Conservation (phyloP, 257 asterid species). For the Solanum clarkiae region DNA sequence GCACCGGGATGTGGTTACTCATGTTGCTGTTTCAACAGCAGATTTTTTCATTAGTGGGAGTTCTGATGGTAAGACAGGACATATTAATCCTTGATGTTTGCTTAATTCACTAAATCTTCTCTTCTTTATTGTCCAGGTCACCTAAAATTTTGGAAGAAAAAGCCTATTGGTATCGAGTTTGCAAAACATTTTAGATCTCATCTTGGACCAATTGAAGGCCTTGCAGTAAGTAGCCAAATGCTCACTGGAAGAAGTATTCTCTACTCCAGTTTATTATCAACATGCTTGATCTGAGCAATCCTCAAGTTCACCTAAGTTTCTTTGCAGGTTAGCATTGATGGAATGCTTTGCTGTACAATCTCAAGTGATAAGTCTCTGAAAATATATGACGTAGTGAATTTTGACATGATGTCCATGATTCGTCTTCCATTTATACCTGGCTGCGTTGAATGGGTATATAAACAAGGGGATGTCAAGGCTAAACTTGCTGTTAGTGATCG, state of each 20-base stretch:
- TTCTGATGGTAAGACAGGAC: conserved; percentile 54
- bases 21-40: conserved; percentile 88
- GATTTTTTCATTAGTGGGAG: conserved; percentile 95
- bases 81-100: neutral
- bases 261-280: neutral
- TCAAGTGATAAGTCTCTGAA: conserved; percentile 86
- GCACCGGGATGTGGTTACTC: conserved; percentile 98
- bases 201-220: conserved; percentile 96
- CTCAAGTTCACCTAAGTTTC: conserved; percentile 14
- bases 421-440: conserved; percentile 89
- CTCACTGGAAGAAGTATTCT: neutral
- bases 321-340: conserved; percentile 88
- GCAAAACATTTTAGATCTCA: conserved; percentile 98
- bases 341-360: conserved; percentile 89
- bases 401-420: conserved; percentile 99
- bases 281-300: neutral
- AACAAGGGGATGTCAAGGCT: conserved; percentile 85
- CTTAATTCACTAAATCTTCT: neutral
- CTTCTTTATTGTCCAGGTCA: conserved; percentile 48
- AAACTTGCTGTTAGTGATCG: conserved; percentile 86
- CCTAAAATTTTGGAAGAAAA: conserved; percentile 96
- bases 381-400: conserved; percentile 91
- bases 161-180: conserved; percentile 69
- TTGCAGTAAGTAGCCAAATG: conserved; percentile 54
- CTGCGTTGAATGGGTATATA: conserved; percentile 84